phyloP scores from a whole-genome alignment of 768 basidiomycete species.

The Leccinum uliginosum region DNA sequence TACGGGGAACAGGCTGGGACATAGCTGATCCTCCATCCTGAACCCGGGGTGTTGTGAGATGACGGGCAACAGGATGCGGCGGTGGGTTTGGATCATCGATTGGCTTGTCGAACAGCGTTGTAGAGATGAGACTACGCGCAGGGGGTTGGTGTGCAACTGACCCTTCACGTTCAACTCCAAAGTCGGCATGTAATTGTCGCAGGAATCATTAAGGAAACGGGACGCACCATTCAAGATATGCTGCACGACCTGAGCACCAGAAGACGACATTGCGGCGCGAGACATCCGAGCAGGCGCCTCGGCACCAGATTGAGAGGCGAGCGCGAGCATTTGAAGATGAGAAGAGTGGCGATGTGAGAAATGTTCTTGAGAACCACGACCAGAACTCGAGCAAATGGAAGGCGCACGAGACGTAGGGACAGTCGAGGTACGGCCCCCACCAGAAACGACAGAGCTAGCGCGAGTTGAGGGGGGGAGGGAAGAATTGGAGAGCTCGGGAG shows the following conservation, averaged over 20 bases:
- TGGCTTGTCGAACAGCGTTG: no score
- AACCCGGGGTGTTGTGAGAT: not conserved
- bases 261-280: no score
- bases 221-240: no score
- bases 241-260: no score
- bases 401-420: not conserved
- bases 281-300: no score
- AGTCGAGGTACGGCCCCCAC: not conserved
- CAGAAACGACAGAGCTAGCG: not conserved
- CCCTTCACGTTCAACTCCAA: no score
- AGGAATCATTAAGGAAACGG: no score
- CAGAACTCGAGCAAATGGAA: not conserved
- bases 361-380: not conserved
- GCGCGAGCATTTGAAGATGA: not conserved
- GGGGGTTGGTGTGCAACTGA: no score
- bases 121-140: no score
- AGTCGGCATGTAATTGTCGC: no score
- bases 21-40: not conserved
- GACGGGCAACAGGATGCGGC: not conserved
- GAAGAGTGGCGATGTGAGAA: not conserved
- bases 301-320: not conserved
- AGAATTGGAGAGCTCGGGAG: no score
- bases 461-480: not conserved
- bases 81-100: no score
- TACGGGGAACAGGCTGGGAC: not conserved